A percentile compares a stretch with the other conserved stretches of the same genome.
Evolutionary conservation across 2,329 filamentous ascomycete species (phyloP).

Genomic region (Coleophoma crateriformis): DNA sequence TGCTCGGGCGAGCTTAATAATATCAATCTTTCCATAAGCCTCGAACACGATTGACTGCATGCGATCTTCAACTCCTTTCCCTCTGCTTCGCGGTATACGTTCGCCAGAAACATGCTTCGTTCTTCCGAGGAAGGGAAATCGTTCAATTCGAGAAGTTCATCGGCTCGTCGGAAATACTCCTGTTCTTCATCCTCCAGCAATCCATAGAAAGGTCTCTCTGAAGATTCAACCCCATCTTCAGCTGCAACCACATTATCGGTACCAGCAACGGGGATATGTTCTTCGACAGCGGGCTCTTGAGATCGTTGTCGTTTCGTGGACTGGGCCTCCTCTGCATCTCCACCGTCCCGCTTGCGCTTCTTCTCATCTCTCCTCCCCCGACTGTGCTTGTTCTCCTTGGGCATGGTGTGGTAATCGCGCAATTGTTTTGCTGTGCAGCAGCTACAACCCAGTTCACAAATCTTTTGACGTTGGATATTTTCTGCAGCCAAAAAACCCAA

Average conservation of each 20-base stretch:
- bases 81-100: conserved; percentile 78
- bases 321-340: conserved; percentile 27
- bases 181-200: conserved; percentile 90
- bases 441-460: background rate
- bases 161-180: conserved; percentile 88
- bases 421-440: background rate
- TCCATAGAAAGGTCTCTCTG: conserved; percentile 65
- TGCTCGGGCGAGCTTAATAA: conserved; percentile 72
- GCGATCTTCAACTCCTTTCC: conserved; percentile 96
- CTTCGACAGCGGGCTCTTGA: conserved; percentile 14
- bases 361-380: conserved; percentile 46
- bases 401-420: conserved; percentile 36
- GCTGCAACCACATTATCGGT: conserved; percentile 12
- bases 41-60: conserved; percentile 90
- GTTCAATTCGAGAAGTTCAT: conserved; percentile 85
- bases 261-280: conserved; percentile 11
- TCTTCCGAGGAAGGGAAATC: conserved; percentile 77
- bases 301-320: conserved; percentile 29
- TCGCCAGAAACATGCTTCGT: conserved; percentile 65
- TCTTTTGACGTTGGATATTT: background rate
- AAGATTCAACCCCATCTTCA: conserved; percentile 10
- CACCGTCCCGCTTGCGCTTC: conserved; percentile 42
- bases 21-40: conserved; percentile 88
- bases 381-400: conserved; percentile 52
- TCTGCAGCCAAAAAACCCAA: background rate